Percentiles rank a stretch among this genome's conserved stretches.
Evolutionary conservation across 192 early-diverging fungal genomes (phyloP).

Genomic region (Backusella australiensis): DNA sequence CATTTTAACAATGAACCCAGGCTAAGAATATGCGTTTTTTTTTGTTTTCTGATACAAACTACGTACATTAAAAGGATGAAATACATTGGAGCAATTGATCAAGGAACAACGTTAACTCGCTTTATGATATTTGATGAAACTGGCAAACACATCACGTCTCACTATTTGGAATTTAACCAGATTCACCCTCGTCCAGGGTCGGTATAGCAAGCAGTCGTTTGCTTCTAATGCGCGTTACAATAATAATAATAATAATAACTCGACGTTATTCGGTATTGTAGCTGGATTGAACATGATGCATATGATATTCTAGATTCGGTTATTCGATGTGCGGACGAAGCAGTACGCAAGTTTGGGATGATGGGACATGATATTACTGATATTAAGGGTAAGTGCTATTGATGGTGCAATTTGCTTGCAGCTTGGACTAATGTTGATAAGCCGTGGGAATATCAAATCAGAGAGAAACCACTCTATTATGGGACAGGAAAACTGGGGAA

Average conservation of each 20-base stretch:
- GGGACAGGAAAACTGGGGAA: conserved; percentile 80
- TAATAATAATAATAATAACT: neutral
- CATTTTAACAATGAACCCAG: no score
- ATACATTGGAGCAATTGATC: conserved; percentile 85
- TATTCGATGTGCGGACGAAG: conserved; percentile 61
- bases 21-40: no score
- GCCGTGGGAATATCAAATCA: conserved; percentile 94
- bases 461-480: conserved; percentile 86
- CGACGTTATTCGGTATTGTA: neutral
- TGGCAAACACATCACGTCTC: conserved; percentile 66
- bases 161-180: conserved; percentile 81
- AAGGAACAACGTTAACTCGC: conserved; percentile 88
- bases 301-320: conserved; percentile 70
- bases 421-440: conserved; percentile 1
- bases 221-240: neutral
- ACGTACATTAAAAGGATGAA: conserved; percentile 30
- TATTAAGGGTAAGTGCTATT: conserved; percentile 20
- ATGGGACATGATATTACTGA: conserved; percentile 54
- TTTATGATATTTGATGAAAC: conserved; percentile 86
- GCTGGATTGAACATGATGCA: conserved; percentile 91
- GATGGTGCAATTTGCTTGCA: no score
- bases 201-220: neutral
- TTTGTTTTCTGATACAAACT: neutral
- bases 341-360: conserved; percentile 57
- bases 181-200: conserved; percentile 72